phyloP scores from a whole-genome alignment of 2,329 filamentous ascomycete genomes.

The Monosporascus sp. region DNA sequence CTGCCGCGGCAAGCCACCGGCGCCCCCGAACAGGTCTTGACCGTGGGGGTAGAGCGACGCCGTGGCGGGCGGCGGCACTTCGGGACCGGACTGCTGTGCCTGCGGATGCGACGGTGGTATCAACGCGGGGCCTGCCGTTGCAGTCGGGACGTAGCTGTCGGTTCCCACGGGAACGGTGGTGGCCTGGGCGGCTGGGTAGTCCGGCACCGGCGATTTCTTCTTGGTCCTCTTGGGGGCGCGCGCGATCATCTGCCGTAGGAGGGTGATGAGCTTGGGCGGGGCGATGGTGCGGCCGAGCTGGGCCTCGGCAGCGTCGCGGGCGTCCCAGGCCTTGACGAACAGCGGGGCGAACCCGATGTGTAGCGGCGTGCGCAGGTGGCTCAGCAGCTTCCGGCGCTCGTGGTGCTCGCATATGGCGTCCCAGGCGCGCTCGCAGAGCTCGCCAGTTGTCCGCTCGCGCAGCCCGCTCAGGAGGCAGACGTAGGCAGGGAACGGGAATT shows the following conservation, averaged over 20 bases:
- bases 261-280: slow-evolving; percentile 41
- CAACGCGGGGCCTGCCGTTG: background rate
- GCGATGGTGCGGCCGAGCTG: slow-evolving; percentile 37
- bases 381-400: slow-evolving; percentile 43
- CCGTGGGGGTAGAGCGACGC: slow-evolving; percentile 15
- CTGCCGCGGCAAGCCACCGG: slow-evolving; percentile 21
- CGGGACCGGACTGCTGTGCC: background rate
- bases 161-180: slow-evolving; percentile 20
- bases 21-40: slow-evolving; percentile 18
- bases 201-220: slow-evolving; percentile 22
- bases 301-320: slow-evolving; percentile 43
- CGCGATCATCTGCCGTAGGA: slow-evolving; percentile 39
- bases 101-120: slow-evolving; percentile 10
- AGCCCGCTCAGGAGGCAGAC: slow-evolving; percentile 55
- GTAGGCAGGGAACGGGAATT: slow-evolving; percentile 58
- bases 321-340: slow-evolving; percentile 60
- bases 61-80: slow-evolving; percentile 7
- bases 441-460: slow-evolving; percentile 45
- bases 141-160: slow-evolving; percentile 10
- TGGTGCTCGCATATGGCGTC: slow-evolving; percentile 50
- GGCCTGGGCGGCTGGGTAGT: slow-evolving; percentile 14
- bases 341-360: slow-evolving; percentile 52
- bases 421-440: slow-evolving; percentile 55
- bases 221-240: slow-evolving; percentile 27
- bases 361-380: slow-evolving; percentile 48